These are phyloP conservation scores for Sutorius eximius DNA, from an alignment of 1,284 basidiomycete species.

Conservation along the genomic window DNA sequence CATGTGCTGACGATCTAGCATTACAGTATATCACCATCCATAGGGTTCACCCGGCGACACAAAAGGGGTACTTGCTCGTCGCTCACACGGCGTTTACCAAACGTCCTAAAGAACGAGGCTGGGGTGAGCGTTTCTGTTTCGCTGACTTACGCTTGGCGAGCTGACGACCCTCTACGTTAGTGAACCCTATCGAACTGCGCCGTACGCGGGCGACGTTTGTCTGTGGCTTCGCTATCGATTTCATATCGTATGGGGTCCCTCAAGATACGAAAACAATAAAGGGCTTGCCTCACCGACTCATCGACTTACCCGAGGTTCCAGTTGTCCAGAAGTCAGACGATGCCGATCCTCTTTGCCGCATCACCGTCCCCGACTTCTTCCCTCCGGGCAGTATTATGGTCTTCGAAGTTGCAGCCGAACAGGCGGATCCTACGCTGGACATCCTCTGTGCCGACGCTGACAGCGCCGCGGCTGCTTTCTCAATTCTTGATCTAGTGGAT, in stretches of 20 bases:
- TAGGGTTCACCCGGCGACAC: slow-evolving; percentile 86
- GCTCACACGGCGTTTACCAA: slow-evolving; percentile 88
- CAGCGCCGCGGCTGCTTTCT: slow-evolving; percentile 72
- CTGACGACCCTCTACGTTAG: slow-evolving; percentile 39
- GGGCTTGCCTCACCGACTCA: slow-evolving; percentile 73
- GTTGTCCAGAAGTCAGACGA: slow-evolving; percentile 58
- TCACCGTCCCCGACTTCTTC: slow-evolving; percentile 82
- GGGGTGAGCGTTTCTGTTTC: slow-evolving; percentile 47
- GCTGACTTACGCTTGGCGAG: not conserved
- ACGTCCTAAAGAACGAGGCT: slow-evolving; percentile 76
- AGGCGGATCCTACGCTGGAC: slow-evolving; percentile 67
- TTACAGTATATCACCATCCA: slow-evolving; percentile 83
- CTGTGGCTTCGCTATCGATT: slow-evolving; percentile 72
- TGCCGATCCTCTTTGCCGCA: slow-evolving; percentile 74
- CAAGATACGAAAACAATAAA: slow-evolving; percentile 58
- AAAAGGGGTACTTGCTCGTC: slow-evolving; percentile 88
- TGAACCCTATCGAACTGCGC: slow-evolving; percentile 80
- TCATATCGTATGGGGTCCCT: slow-evolving; percentile 62
- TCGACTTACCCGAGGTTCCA: slow-evolving; percentile 58
- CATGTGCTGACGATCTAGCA: slow-evolving; percentile 5
- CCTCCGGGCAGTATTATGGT: slow-evolving; percentile 91
- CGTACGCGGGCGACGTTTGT: slow-evolving; percentile 80
- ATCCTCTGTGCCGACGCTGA: slow-evolving; percentile 64
- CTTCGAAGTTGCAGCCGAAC: slow-evolving; percentile 80
- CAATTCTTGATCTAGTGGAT: slow-evolving; percentile 78